Base-by-base conservation (phyloP, 345 rosid genomes). In the Heritiera fomes region DNA sequence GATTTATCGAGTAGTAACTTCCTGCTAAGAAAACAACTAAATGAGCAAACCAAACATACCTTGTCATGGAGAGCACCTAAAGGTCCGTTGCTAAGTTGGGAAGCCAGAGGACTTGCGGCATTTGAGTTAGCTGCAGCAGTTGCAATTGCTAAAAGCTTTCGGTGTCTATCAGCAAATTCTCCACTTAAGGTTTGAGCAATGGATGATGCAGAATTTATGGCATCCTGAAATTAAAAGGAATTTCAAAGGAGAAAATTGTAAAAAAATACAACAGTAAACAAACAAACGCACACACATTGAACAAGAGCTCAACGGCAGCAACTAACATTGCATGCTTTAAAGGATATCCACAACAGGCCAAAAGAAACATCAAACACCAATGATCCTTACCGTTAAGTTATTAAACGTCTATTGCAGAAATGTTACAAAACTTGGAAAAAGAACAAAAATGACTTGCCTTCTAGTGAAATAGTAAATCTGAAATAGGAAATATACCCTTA, bases 141-240 rank as follows among this genome's bases (percentile, higher is more conserved):
- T 71, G 93, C 92, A 41, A 92, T 83, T 78, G 94, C 90, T 78
- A 94, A 78, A 46, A 90, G 82, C 88, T 91, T 92, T 45, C 93
- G 80, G 74, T 91, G 97, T 69, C 82, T 87, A 81, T 94, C 99
- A 61, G 92, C 94, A 83, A 91, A 61, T 79, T 96, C 99, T 76
- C 94, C 94, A 49, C 87, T 89, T 78, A 92, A 82, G 59, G 92
- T 87, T 82, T 84, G 91, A 75, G 93, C 79, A 77, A 91, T 78
- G 49, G 97, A 82, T 7, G 95, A 92, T 1, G 91, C 91, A 67
- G 99, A 88, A 79, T 83, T 91, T 65, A 94, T 84, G 45, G 91
- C 82, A 66, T 93, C 99, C 99, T 96, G 90, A 82, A 86, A 82
- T 75, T 60, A 41, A 40, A 17, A 34, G 8, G 7, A 77, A 75